phyloP scores from a whole-genome alignment of 1,284 basidiomycete genomes.

The Puccinia coronata region DNA sequence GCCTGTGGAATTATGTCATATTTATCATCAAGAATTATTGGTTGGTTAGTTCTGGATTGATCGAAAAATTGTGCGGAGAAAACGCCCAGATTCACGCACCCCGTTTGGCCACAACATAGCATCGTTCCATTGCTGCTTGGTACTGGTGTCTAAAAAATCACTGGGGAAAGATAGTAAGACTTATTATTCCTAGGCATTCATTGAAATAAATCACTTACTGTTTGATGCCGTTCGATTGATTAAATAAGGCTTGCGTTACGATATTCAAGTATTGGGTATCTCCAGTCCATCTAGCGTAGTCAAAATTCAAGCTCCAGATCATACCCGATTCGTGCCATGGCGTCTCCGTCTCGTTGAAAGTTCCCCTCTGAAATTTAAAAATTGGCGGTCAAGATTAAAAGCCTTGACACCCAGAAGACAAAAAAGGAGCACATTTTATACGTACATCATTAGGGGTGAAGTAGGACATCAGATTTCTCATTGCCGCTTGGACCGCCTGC shows the following conservation, averaged over 20 bases:
- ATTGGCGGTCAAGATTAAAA: no score
- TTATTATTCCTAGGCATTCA: no score
- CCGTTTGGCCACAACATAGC: slow-evolving; percentile 37
- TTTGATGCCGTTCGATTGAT: not conserved
- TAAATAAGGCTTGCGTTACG: slow-evolving; percentile 19
- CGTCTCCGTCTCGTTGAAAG: slow-evolving; percentile 6
- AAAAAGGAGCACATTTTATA: not conserved
- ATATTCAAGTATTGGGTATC: slow-evolving; percentile 23
- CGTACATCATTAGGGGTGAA: slow-evolving; percentile 3
- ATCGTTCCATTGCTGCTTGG: slow-evolving; percentile 36
- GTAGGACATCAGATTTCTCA: slow-evolving; percentile 46
- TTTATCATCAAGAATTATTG: not conserved
- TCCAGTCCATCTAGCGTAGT: slow-evolving; percentile 41
- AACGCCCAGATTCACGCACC: not conserved
- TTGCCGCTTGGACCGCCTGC: not conserved
- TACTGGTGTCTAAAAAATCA: slow-evolving; percentile 20
- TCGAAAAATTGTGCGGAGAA: not conserved
- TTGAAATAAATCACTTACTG: slow-evolving; percentile 11
- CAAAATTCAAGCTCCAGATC: slow-evolving; percentile 38
- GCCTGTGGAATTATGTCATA: not conserved
- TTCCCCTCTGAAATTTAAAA: slow-evolving; percentile 14
- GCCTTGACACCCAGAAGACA: no score
- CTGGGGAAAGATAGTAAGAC: not conserved
- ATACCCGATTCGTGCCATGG: slow-evolving; percentile 48
- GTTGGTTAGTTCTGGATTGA: not conserved